Percentiles rank a stretch among this genome's conserved stretches.
These are phyloP conservation scores for Mimosa bimucronata DNA, from an alignment of 306 rosid species.

Conservation along the genomic window DNA sequence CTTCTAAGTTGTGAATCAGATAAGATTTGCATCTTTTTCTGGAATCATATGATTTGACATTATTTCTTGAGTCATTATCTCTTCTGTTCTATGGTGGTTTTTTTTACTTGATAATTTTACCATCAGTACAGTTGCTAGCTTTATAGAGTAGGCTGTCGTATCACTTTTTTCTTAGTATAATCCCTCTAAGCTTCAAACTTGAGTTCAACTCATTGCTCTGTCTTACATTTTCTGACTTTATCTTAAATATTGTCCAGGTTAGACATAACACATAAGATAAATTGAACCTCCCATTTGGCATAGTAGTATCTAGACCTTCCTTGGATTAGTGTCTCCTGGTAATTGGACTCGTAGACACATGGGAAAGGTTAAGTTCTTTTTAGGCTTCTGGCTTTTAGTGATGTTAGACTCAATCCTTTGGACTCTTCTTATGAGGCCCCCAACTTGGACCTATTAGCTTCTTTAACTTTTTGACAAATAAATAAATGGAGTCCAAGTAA, in stretches of 20 bases:
- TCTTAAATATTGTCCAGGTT: neutral
- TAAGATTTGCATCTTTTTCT: neutral
- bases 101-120: neutral
- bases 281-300: too few species aligned
- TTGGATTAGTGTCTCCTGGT: neutral
- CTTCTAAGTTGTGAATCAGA: conserved; percentile 54
- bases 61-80: conserved; percentile 1
- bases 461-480: neutral
- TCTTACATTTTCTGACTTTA: neutral
- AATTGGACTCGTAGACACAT: too few species aligned
- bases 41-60: neutral
- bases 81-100: neutral
- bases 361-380: too few species aligned
- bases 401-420: too few species aligned
- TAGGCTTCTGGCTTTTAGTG: too few species aligned
- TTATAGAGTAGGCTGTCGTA: neutral
- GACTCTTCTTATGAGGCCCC: neutral
- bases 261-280: neutral
- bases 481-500: neutral
- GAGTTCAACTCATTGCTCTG: neutral
- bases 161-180: neutral
- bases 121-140: neutral
- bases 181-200: conserved; percentile 1
- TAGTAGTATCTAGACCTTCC: neutral
- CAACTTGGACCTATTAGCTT: neutral